A percentile compares a stretch with the other conserved stretches of the same genome.
Conservation (phyloP, 345 rosid species). For the Gossypium stocksii region DNA sequence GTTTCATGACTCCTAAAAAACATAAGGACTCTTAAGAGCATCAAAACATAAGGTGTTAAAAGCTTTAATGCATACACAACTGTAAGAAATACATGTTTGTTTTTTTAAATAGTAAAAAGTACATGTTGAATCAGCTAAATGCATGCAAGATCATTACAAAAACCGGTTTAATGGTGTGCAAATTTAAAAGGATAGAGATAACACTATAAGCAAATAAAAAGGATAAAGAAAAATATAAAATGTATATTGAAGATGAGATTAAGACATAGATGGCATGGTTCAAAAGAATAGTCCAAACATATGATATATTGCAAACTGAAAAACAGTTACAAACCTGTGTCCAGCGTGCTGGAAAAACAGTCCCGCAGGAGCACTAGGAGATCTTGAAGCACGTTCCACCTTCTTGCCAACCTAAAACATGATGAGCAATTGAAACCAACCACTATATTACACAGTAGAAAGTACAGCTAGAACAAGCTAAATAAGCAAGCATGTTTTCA, state of each 20-base stretch:
- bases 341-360: slow-evolving; percentile 73
- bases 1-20: background rate
- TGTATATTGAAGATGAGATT: background rate
- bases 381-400: slow-evolving; percentile 31
- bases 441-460: background rate
- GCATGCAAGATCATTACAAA: background rate
- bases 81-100: background rate
- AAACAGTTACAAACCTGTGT: slow-evolving; percentile 41
- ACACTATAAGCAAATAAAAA: background rate
- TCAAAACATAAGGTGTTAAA: background rate
- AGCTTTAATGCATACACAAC: background rate
- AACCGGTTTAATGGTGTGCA: background rate
- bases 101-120: too few relatives aligned
- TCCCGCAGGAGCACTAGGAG: slow-evolving; percentile 45
- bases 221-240: background rate
- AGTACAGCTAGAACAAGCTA: background rate
- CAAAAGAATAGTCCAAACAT: background rate
- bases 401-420: slow-evolving; percentile 45
- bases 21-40: background rate
- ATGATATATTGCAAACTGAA: background rate
- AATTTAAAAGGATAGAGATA: too few relatives aligned
- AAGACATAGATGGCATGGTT: background rate
- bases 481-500: background rate
- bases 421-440: background rate
- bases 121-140: background rate